Conservation (phyloP, 2,329 filamentous ascomycete species). For the Ascochyta koolunga region DNA sequence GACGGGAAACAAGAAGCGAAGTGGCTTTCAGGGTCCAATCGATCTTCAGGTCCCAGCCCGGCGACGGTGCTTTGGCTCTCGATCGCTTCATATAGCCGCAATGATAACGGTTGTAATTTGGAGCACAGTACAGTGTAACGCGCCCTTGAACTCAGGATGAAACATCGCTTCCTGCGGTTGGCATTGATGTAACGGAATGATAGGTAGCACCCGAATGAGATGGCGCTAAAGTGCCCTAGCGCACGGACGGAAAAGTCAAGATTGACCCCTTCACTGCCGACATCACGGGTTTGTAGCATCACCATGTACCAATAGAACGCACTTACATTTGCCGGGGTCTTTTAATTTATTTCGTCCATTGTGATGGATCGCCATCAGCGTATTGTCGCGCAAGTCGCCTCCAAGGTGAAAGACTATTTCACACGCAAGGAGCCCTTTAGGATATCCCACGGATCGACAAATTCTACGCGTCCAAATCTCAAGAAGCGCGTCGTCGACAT, state of each 20-base stretch:
- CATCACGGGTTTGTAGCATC: constrained; percentile 5
- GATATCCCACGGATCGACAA: constrained; percentile 79
- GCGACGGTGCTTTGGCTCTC: background rate
- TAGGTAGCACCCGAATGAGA: background rate
- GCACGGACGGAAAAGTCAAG: constrained; percentile 21
- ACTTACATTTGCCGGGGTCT: constrained; percentile 18
- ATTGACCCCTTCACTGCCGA: constrained; percentile 5
- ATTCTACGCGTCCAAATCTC: constrained; percentile 68
- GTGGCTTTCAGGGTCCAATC: constrained; percentile 5
- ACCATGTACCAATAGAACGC: constrained; percentile 26
- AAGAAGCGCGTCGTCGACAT: constrained; percentile 65
- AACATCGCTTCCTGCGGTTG: background rate
- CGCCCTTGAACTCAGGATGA: background rate
- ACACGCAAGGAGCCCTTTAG: constrained; percentile 65
- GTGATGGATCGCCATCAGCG: constrained; percentile 51
- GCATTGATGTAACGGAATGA: constrained; percentile 2
- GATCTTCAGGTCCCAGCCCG: constrained; percentile 7
- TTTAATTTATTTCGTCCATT: background rate
- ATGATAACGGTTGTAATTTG: too few species aligned
- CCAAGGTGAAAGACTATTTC: constrained; percentile 57
- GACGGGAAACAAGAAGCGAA: background rate
- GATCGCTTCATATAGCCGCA: background rate
- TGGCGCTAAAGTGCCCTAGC: constrained; percentile 15
- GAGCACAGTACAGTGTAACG: background rate
- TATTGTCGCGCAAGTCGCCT: constrained; percentile 54